A percentile compares a stretch with the other conserved stretches of the same genome.
Evolutionary conservation across 2,329 filamentous ascomycete genomes (phyloP).

Genomic region (Alternaria brassicae): DNA sequence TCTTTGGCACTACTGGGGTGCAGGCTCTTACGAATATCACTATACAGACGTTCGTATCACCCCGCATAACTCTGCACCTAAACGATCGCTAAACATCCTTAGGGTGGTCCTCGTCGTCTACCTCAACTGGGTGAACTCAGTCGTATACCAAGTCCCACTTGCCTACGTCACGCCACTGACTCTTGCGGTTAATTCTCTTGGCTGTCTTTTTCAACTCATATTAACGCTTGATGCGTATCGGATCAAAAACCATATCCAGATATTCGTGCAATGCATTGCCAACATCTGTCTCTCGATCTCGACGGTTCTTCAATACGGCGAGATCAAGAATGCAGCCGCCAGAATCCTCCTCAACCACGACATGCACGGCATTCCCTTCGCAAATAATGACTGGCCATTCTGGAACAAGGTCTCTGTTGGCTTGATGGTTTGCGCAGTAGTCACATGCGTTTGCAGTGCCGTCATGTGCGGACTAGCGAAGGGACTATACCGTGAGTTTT

Average conservation of each 20-base stretch:
- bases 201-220: constrained; percentile 27
- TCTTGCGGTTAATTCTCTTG: constrained; percentile 24
- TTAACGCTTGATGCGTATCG: constrained; percentile 35
- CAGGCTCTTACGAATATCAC: constrained; percentile 20
- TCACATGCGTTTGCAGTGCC: constrained; percentile 9
- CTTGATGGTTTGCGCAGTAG: constrained; percentile 6
- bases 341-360: background rate
- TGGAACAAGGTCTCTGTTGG: constrained; percentile 7
- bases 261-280: constrained; percentile 28
- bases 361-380: constrained; percentile 17
- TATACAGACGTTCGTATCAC: constrained; percentile 24
- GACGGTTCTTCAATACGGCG: constrained; percentile 29
- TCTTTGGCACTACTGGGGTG: constrained; percentile 20
- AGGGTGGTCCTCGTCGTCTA: constrained; percentile 25
- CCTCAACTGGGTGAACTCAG: constrained; percentile 25
- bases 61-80: background rate
- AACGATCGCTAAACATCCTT: constrained; percentile 4
- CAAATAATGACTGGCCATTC: constrained; percentile 21
- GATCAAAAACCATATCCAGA: constrained; percentile 35
- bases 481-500: constrained; percentile 22
- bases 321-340: constrained; percentile 7
- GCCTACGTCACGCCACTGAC: constrained; percentile 27
- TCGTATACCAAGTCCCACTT: constrained; percentile 26
- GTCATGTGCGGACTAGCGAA: constrained; percentile 6
- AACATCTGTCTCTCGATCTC: constrained; percentile 28